Evolutionary conservation across 148 eudicot species (phyloP).

Genomic region (Chenopodium album): DNA sequence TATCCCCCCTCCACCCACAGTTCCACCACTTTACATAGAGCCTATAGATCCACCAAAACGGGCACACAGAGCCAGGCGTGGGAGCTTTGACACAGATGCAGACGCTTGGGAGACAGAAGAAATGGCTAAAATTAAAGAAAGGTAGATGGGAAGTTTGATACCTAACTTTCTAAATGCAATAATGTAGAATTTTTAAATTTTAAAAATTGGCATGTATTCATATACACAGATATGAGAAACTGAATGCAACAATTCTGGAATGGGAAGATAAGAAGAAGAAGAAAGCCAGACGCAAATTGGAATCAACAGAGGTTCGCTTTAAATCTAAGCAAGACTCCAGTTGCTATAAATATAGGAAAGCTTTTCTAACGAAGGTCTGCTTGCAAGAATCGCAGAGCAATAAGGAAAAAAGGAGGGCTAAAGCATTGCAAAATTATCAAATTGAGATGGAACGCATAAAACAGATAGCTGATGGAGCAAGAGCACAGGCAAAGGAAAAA

Average conservation of each 20-base stretch:
- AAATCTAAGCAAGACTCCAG: conserved; percentile 9
- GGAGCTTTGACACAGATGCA: conserved; percentile 36
- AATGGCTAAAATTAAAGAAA: conserved; percentile 52
- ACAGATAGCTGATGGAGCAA: conserved; percentile 70
- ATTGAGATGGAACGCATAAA: conserved; percentile 51
- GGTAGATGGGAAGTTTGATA: conserved; percentile 31
- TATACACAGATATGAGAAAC: conserved; percentile 61
- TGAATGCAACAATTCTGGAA: conserved; percentile 47
- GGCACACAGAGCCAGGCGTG: conserved; percentile 26
- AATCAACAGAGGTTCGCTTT: conserved; percentile 54
- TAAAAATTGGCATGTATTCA: not conserved
- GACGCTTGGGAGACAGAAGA: conserved; percentile 75
- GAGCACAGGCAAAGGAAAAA: conserved; percentile 65
- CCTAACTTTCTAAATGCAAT: not conserved
- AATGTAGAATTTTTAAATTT: not conserved
- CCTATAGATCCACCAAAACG: conserved; percentile 31
- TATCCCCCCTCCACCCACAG: conserved; percentile 32
- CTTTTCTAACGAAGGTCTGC: conserved; percentile 27
- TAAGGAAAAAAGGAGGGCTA: conserved; percentile 45
- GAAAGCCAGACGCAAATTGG: conserved; percentile 56
- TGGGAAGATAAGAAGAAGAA: conserved; percentile 84
- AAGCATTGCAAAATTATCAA: conserved; percentile 47
- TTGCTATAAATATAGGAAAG: conserved; percentile 21
- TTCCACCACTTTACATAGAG: conserved; percentile 33
- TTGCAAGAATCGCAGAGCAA: conserved; percentile 47